Conservation (phyloP, 2,329 filamentous ascomycete species). For the Clathrospora elynae region DNA sequence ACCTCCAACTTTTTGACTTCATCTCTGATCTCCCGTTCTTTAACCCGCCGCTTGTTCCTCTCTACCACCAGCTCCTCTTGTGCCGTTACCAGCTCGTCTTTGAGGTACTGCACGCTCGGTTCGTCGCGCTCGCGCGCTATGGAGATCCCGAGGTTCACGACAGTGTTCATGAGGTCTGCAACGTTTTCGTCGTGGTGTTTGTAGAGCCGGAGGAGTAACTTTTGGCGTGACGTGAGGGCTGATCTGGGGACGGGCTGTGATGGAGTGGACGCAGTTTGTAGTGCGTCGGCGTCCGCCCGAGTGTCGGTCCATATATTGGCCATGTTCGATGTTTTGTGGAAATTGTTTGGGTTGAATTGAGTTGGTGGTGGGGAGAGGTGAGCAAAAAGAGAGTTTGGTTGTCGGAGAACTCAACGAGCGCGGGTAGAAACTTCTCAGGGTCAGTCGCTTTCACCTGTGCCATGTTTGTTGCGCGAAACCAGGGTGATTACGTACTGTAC, state of each 20-base stretch:
- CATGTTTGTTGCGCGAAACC: too few species aligned
- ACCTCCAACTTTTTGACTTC: slow-evolving; percentile 4
- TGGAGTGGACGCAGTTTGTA: not conserved
- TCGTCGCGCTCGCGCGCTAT: slow-evolving; percentile 9
- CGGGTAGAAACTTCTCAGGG: too few species aligned
- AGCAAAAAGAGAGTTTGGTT: too few species aligned
- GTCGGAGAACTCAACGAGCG: too few species aligned
- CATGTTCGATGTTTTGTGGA: not conserved
- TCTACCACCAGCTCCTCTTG: not conserved
- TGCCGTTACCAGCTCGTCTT: not conserved
- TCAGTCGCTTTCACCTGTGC: too few species aligned
- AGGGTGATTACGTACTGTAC: too few species aligned
- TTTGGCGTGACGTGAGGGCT: slow-evolving; percentile 2
- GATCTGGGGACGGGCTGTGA: not conserved
- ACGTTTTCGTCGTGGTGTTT: not conserved
- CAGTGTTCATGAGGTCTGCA: slow-evolving; percentile 2
- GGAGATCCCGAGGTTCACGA: slow-evolving; percentile 3
- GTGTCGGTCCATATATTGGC: not conserved
- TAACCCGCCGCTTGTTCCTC: not conserved
- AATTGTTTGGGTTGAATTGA: too few species aligned
- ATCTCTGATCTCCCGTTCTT: not conserved
- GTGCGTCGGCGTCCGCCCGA: not conserved
- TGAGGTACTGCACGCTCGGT: not conserved
- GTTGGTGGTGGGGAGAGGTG: too few species aligned
- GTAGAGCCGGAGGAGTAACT: not conserved